Percentiles rank a stretch among this genome's conserved stretches.
phyloP scores from a whole-genome alignment of 805 yeast genomes.

The Cyberlindnera japonica region DNA sequence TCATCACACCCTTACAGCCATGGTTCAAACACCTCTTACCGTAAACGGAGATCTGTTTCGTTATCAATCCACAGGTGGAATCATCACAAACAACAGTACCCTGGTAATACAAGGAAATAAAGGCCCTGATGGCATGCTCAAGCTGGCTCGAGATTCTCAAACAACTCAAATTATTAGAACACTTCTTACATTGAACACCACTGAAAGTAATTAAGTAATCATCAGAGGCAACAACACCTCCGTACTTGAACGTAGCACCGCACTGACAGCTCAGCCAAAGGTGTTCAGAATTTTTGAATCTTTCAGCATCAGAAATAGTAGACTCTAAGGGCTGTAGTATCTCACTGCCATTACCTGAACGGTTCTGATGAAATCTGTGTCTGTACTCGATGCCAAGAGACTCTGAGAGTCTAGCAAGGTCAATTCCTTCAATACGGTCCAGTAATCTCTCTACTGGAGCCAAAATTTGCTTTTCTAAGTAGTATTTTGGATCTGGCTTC shows the following conservation, averaged over 20 bases:
- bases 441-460: conserved; percentile 88
- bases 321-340: conserved; percentile 74
- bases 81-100: conserved; percentile 88
- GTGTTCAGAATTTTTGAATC: conserved; percentile 64
- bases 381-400: conserved; percentile 74
- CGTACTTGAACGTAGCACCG: conserved; percentile 56
- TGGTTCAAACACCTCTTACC: conserved; percentile 74
- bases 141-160: conserved; percentile 65
- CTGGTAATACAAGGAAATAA: conserved; percentile 75
- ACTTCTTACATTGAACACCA: conserved; percentile 69
- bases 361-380: conserved; percentile 31
- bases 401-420: conserved; percentile 70
- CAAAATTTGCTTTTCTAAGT: conserved; percentile 82
- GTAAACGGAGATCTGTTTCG: conserved; percentile 84
- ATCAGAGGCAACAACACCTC: conserved; percentile 66
- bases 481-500: conserved; percentile 71
- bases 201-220: conserved; percentile 58
- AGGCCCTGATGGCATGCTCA: conserved; percentile 65
- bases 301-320: conserved; percentile 72
- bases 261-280: conserved; percentile 62
- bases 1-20: conserved; percentile 74
- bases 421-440: conserved; percentile 83
- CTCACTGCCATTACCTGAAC: conserved; percentile 26
- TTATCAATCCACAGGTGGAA: conserved; percentile 68
- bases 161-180: conserved; percentile 49